Base-by-base conservation (phyloP, 805 yeast species). In the Myxozyma neglecta region DNA sequence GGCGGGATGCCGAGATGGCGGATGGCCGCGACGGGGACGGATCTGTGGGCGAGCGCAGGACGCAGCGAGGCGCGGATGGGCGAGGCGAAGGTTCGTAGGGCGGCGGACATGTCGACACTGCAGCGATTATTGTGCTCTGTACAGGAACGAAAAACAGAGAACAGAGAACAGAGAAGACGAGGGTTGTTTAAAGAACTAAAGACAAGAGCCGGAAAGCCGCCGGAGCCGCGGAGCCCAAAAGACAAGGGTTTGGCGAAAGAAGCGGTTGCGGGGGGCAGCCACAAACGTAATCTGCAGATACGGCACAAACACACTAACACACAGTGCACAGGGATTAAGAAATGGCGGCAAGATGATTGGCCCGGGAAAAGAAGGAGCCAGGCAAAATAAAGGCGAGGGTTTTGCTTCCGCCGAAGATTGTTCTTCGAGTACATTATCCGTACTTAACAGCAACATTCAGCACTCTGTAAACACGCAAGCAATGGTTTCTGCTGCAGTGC, bases 1-100 rank as follows among this genome's bases (percentile, higher is more conserved):
- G 66, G 66, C 14, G 66, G 66, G 56, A 63, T 59, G 29, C 66
- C 66, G 56, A 63, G 61, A 34, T 63, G 64, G 24, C 66, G 60
- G 37, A 50, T 63, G 36, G 53, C 64, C 18, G 45, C 43, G 39
- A 47, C 54, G 18, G 62, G 49, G 16, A 52, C 51, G 40, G 53
- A 37, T n/a, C 60, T 53, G 44, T 44, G 47, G 36, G 60, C 46
- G 32, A 45, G 40, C 10, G 47, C 46, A 40, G 59, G 60, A n/a
- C 58, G 59, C 43, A 61, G 44, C 34, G 56, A 47, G 16, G 60
- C 20, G 37, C 61, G 53, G 24, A 59, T 47, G 16, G 66, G 63
- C 48, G 63, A 40, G 39, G 56, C n/a, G 35, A 59, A 42, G 34
- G 60, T 40, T 18, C 63, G 66, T 47, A 62, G 53, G 34, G 53